phyloP scores from a whole-genome alignment of 352 stramenopile genomes.

The Pythium grandisporangium region DNA sequence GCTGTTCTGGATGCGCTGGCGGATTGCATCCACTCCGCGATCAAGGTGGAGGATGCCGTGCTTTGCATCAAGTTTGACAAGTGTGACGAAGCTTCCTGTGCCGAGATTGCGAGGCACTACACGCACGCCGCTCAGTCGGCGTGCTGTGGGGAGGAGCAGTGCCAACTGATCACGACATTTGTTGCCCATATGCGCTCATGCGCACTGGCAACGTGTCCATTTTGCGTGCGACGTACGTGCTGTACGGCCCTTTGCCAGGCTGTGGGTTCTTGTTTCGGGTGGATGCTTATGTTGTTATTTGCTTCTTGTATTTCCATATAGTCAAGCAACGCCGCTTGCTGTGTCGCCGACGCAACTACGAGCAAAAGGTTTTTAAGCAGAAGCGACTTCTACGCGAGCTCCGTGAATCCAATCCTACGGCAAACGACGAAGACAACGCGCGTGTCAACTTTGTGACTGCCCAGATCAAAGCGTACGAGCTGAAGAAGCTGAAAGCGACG shows the following conservation, averaged over 20 bases:
- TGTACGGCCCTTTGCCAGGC: background rate
- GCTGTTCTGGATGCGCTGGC: constrained; percentile 20
- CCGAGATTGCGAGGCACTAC: constrained; percentile 8
- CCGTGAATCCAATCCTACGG: too few species aligned
- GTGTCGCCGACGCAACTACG: too few species aligned
- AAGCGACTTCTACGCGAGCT: too few species aligned
- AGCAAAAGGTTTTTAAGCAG: too few species aligned
- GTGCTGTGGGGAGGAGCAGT: constrained; percentile 13
- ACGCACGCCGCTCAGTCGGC: constrained; percentile 8
- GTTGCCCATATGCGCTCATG: constrained; percentile 19
- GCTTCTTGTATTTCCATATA: background rate
- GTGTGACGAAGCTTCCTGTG: constrained; percentile 15
- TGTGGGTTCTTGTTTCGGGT: background rate
- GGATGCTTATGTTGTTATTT: too few species aligned
- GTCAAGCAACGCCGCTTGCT: constrained; percentile 14
- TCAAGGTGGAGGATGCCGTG: constrained; percentile 18
- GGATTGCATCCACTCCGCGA: constrained; percentile 21
- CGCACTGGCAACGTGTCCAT: constrained; percentile 9
- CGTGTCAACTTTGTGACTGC: constrained; percentile 15
- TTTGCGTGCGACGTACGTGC: constrained; percentile 25
- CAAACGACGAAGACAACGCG: constrained; percentile 2
- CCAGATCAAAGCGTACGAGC: constrained; percentile 17
- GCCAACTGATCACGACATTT: constrained; percentile 14
- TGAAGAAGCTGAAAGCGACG: constrained; percentile 13
- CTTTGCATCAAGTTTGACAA: constrained; percentile 16